Conservation (phyloP, 1,284 basidiomycete genomes). For the Volvariella surrecta region DNA sequence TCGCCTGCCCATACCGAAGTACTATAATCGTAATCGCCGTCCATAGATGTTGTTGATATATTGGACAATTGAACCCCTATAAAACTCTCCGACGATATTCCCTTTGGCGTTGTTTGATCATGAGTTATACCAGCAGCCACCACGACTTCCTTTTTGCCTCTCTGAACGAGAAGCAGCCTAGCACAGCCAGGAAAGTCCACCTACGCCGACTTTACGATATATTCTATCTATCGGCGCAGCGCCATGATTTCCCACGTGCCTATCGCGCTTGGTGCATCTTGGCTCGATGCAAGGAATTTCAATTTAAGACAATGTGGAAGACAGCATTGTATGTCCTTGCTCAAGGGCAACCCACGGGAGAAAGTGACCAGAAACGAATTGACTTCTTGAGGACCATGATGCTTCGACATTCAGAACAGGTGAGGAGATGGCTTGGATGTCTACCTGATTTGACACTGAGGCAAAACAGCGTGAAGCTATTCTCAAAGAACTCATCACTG, state of each 20-base stretch:
- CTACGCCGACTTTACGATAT: constrained; percentile 68
- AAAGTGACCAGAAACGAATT: constrained; percentile 30
- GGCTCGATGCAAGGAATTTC: constrained; percentile 74
- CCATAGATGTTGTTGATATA: constrained; percentile 30
- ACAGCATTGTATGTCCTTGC: constrained; percentile 56
- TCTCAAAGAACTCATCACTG: constrained; percentile 66
- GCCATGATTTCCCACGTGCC: constrained; percentile 59
- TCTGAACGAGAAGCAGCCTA: constrained; percentile 32
- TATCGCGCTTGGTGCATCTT: constrained; percentile 74
- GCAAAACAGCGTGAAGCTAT: constrained; percentile 61
- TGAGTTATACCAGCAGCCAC: constrained; percentile 18
- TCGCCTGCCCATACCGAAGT: constrained; percentile 62
- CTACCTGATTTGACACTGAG: constrained; percentile 3
- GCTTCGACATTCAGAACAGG: constrained; percentile 56
- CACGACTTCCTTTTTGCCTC: constrained; percentile 50
- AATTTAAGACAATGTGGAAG: constrained; percentile 72
- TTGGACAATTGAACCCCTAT: constrained; percentile 4
- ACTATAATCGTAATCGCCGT: constrained; percentile 64
- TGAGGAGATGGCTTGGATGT: constrained; percentile 22
- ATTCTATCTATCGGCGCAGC: constrained; percentile 66
- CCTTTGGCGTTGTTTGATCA: constrained; percentile 22
- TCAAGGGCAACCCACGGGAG: constrained; percentile 20
- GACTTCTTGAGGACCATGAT: constrained; percentile 62
- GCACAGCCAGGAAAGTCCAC: constrained; percentile 55
- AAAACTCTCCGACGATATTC: not conserved